Evolutionary conservation across 805 yeast genomes (phyloP), one percentile per base, ranked within the genome.

Genomic region (Torulaspora indica): DNA sequence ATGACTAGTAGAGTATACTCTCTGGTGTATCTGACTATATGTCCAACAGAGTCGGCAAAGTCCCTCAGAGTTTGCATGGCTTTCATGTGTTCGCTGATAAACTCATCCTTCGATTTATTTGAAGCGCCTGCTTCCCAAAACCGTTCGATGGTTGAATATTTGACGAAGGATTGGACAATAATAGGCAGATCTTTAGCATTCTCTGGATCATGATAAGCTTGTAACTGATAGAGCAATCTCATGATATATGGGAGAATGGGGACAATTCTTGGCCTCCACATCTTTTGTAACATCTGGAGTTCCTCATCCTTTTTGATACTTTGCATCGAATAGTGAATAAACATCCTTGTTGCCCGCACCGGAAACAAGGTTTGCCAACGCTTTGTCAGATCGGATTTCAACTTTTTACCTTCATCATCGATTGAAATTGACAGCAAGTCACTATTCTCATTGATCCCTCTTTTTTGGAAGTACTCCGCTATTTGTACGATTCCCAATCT

Each of bases 111-210:
- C 2, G 95, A 81, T 66, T 93, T 95, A 46, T 86, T 85, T 1
- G 96, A 86, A 17, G 95, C 95, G 13, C 98, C 98, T 48, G 89
- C 95, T 60, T 95, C 98, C 99, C 99, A 93, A 63, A 93, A 93
- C 57, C 98, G 74, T 68, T 93, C 99, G 61, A 82, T 80, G 39
- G 95, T 84, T 48, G 95, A 83, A 56, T 87, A 83, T 52, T 78
- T 77, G n/a, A 91, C 96, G 70, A 95, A 91, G 1, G 91, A 74
- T 62, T 87, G 96, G 1, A 93, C 98, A 45, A 88, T 95, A 2
- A 75, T 76, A 0, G 98, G 98, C 38, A 93, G 71, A 31, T 79
- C 85, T 10, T 71, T 72, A 98, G 98, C 91, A 63, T 91, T 91
- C 9, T 74, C 83, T 0, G 98, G 96, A 57, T 93, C 86, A 62